phyloP scores from a whole-genome alignment of 805 yeast genomes.

The Lipomyces yamadae region DNA sequence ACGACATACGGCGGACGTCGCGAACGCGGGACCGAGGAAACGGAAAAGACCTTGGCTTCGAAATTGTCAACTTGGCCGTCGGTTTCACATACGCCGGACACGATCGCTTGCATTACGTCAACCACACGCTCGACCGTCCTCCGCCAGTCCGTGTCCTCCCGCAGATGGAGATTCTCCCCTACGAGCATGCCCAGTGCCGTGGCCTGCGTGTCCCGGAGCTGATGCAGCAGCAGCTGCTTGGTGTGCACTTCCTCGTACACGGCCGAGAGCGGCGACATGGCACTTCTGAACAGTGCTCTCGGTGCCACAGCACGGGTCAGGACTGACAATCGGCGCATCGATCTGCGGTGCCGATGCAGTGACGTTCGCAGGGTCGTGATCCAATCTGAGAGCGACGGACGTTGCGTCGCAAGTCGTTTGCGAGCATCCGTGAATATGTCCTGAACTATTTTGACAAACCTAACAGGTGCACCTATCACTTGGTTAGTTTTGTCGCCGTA shows the following conservation, averaged over 20 bases:
- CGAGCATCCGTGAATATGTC: conserved; percentile 35
- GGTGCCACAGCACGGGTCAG: neutral
- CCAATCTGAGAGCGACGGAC: conserved; percentile 27
- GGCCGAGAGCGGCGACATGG: conserved; percentile 36
- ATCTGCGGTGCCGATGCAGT: neutral
- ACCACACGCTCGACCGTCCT: conserved; percentile 31
- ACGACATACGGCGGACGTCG: conserved; percentile 23
- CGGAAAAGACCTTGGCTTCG: conserved; percentile 21
- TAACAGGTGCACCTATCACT: conserved; percentile 31
- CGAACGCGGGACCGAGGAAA: conserved; percentile 1
- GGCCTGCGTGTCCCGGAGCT: conserved; percentile 37
- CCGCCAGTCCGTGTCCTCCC: conserved; percentile 33
- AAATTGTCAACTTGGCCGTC: conserved; percentile 4
- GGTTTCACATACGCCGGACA: conserved; percentile 17
- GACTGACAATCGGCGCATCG: conserved; percentile 2
- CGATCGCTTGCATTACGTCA: conserved; percentile 26
- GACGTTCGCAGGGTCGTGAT: conserved; percentile 18
- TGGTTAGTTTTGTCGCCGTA: too few relatives aligned
- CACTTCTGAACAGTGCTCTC: conserved; percentile 8
- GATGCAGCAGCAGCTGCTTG: conserved; percentile 28
- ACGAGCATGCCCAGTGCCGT: conserved; percentile 38
- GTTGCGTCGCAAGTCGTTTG: conserved; percentile 9
- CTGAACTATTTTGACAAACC: conserved; percentile 17
- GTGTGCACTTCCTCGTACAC: conserved; percentile 34
- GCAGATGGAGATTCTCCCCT: conserved; percentile 28